A percentile compares a stretch with the other conserved stretches of the same genome.
phyloP scores from a whole-genome alignment of 768 basidiomycete genomes.

The Termitomyces sp. region DNA sequence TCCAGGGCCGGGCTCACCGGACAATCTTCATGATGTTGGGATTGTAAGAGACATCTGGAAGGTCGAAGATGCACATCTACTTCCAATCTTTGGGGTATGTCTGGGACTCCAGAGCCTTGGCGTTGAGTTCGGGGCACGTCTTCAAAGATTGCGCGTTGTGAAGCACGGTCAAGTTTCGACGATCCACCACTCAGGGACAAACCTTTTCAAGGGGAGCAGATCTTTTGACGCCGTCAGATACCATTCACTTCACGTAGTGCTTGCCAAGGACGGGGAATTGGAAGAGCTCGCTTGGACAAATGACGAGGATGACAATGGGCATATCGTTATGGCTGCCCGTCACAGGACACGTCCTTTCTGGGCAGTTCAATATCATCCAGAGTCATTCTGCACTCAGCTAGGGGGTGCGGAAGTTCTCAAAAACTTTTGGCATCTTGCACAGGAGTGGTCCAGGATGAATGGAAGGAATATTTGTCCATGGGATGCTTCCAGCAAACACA shows the following conservation, averaged over 20 bases:
- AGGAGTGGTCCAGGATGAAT: conserved; percentile 47
- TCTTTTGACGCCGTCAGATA: conserved; percentile 68
- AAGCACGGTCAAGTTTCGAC: conserved; percentile 77
- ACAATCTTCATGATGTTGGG: conserved; percentile 60
- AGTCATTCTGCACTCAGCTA: conserved; percentile 71
- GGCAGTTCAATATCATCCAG: conserved; percentile 90
- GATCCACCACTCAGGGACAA: conserved; percentile 55
- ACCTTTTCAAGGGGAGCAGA: conserved; percentile 60
- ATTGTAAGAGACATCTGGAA: conserved; percentile 72
- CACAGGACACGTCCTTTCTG: conserved; percentile 72
- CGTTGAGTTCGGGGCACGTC: conserved; percentile 57
- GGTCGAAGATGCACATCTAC: conserved; percentile 42
- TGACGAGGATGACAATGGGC: conserved; percentile 65
- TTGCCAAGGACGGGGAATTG: conserved; percentile 44
- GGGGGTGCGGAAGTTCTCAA: conserved; percentile 66
- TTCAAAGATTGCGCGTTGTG: conserved; percentile 63
- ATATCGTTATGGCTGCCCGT: conserved; percentile 70
- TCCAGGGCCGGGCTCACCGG: conserved; percentile 80
- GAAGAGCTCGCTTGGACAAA: conserved; percentile 73
- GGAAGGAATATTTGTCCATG: conserved; percentile 42
- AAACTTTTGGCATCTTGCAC: conserved; percentile 75
- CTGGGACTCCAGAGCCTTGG: conserved; percentile 79
- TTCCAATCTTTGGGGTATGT: conserved; percentile 84
- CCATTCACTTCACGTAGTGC: conserved; percentile 72
- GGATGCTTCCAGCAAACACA: conserved; percentile 31